Evolutionary conservation across 2,329 filamentous ascomycete genomes (phyloP), one percentile per base, ranked within the genome.

Genomic region (Pseudopyricularia javanii): DNA sequence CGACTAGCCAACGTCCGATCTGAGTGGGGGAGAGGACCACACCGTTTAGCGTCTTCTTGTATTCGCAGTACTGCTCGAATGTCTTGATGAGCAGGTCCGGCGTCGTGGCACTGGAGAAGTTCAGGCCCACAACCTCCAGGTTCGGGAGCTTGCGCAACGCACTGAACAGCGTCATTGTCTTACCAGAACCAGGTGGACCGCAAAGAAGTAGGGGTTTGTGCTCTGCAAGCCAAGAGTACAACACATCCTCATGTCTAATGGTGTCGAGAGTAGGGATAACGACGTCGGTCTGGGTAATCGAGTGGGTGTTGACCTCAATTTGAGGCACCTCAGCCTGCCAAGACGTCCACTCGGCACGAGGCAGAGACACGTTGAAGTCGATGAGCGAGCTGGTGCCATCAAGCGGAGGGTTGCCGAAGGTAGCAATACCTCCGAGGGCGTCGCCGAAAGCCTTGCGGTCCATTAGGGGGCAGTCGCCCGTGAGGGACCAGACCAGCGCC

Each of bases 81-180:
- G 94, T 98, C 76, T 98, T 98, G 74, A 98, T 91, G 56, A 99
- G 80, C 28, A 99, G 81, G 67, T 98, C 94, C 1, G 93, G 94
- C 0, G 93, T 98, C 0, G 94, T 99, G 1, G 93, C 94, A 61
- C 93, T 98, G 4, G 94, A 98, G 68, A 99, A 98, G 70, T 99
- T 99, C 66, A 99, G 88, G 49, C 93, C 93, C 32, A 98, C 94
- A 54, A 96, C 90, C 69, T 98, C 93, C 91, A 98, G 96, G 66
- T 96, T 96, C 3, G 91, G 91, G 54, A 98, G 75, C 70, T 98
- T 98, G 58, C 93, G 85, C 52, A 99, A 80, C 33, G 93, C 93
- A 65, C 91, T 96, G 74, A 99, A 99, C 12, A 99, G 75, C 11
- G 93, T 99, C 93, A 99, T 99, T 4, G 93, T 99, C 74, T 99